Evolutionary conservation across 768 basidiomycete species (phyloP), one percentile per base, ranked within the genome.

Genomic region (Boletus sensibilis): DNA sequence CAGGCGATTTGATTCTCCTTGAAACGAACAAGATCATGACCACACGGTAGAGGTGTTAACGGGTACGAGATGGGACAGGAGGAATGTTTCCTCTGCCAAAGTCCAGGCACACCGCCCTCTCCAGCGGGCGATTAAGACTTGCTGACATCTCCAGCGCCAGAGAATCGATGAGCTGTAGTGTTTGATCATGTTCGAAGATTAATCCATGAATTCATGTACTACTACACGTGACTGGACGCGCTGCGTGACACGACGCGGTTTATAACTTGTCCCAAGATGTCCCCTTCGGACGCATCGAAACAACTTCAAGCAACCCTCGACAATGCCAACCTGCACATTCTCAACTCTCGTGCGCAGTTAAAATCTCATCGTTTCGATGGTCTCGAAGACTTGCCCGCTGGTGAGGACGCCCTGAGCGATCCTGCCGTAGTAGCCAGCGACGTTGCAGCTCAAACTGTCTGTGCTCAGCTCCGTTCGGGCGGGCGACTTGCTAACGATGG

Each of bases 371-470:
- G 60, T 18, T 70, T 71, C 39, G 71, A 73, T 5, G 59, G 62
- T 35, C 46, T 72, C 35, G 72, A 71, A 13, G 69, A 73, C 50
- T 45, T 62, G 43, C 52, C 59, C 5, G 25, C 43, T 5, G 55
- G 66, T 0, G 72, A 73, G 47, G 72, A 72, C 27, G 59, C 67
- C 10, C 51, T 72, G 25, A 79, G 74, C 54, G 84, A 86, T 63
- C 85, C 85, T 3, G 78, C 76, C 0, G 73, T 86, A 8, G 78
- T 87, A 12, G 78, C 80, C 25, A 77, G 75, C 39, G 83, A 88
- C 56, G 80, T 89, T 6, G 75, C 79, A 23, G 77, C 79, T 9
- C 86, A 88, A 56, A 77, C 80, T 37, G 88, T 87, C 51, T n/a
- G 86, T 66, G 6, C 8, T 40, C 45, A 20, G n/a, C 34, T 34